These are phyloP conservation scores for Volvox reticuliferus DNA, from an alignment of 139 green algal genomes.

Conservation along the genomic window DNA sequence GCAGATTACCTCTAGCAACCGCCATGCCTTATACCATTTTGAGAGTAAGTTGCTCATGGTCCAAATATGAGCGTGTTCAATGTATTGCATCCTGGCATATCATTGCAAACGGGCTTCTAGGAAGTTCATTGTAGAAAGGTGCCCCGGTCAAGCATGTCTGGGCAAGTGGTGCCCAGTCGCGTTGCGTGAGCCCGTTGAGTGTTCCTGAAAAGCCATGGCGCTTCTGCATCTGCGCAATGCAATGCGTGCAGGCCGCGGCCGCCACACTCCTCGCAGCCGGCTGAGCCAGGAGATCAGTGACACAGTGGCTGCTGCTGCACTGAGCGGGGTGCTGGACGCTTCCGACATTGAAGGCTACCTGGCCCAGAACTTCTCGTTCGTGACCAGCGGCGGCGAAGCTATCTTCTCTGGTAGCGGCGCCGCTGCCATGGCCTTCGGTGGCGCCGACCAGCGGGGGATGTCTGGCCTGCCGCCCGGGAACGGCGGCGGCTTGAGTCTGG, in stretches of 20 bases:
- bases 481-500: not conserved
- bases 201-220: too few species aligned
- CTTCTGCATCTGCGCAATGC: too few species aligned
- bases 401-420: not conserved
- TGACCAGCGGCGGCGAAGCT: not conserved
- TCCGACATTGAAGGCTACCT: conserved; percentile 43
- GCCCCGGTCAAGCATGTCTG: too few species aligned
- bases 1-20: not conserved
- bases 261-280: conserved; percentile 39
- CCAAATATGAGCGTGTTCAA: too few species aligned
- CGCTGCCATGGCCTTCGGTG: not conserved
- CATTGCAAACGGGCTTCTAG: too few species aligned
- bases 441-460: not conserved
- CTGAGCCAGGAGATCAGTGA: conserved; percentile 23
- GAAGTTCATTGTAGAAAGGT: too few species aligned
- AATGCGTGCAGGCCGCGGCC: conserved; percentile 25
- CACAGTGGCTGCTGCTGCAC: not conserved
- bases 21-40: conserved; percentile 43
- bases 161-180: too few species aligned
- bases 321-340: conserved; percentile 35
- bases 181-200: too few species aligned
- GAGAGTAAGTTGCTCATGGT: conserved; percentile 35
- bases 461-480: not conserved
- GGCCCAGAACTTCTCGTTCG: conserved; percentile 42
- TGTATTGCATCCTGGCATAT: too few species aligned